phyloP scores from a whole-genome alignment of 202 grass and related monocot species.

The Panicum hallii region DNA sequence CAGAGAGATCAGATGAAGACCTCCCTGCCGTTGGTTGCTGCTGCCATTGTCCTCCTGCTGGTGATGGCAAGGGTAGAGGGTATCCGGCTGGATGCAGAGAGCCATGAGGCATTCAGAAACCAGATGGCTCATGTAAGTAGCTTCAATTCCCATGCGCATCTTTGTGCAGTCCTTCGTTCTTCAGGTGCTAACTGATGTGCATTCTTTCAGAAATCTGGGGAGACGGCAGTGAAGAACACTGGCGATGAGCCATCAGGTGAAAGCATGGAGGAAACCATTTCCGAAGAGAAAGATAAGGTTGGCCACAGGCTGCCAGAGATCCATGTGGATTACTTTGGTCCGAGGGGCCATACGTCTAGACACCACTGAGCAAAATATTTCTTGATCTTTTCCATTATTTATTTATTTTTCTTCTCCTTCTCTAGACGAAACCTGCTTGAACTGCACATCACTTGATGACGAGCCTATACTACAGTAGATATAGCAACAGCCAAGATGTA shows the following conservation, averaged over 20 bases:
- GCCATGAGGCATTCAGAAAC: slow-evolving; percentile 47
- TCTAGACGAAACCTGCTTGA: slow-evolving; percentile 19
- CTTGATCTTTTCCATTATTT: background rate
- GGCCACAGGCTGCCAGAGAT: slow-evolving; percentile 62
- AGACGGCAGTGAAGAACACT: slow-evolving; percentile 28
- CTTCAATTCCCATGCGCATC: background rate
- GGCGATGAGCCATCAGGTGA: slow-evolving; percentile 26
- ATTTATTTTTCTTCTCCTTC: background rate
- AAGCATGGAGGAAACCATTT: slow-evolving; percentile 37
- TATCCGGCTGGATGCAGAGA: slow-evolving; percentile 66
- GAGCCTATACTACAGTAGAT: slow-evolving; percentile 6
- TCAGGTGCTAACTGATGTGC: slow-evolving; percentile 6
- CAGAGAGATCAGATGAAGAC: slow-evolving; percentile 40
- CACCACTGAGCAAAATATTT: slow-evolving; percentile 58
- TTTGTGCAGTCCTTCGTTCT: background rate
- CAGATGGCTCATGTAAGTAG: slow-evolving; percentile 52
- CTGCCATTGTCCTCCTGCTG: slow-evolving; percentile 43
- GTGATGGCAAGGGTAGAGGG: slow-evolving; percentile 42
- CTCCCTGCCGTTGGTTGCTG: background rate
- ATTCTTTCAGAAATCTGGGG: slow-evolving; percentile 46
- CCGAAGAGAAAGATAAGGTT: slow-evolving; percentile 48
- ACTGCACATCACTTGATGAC: slow-evolving; percentile 16
- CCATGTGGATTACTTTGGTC: slow-evolving; percentile 88
- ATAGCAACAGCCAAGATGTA: slow-evolving; percentile 19
- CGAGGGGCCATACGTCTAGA: slow-evolving; percentile 68